Evolutionary conservation across 2,329 filamentous ascomycete genomes (phyloP).

Genomic region (Monilinia vaccinii-corymbosi): DNA sequence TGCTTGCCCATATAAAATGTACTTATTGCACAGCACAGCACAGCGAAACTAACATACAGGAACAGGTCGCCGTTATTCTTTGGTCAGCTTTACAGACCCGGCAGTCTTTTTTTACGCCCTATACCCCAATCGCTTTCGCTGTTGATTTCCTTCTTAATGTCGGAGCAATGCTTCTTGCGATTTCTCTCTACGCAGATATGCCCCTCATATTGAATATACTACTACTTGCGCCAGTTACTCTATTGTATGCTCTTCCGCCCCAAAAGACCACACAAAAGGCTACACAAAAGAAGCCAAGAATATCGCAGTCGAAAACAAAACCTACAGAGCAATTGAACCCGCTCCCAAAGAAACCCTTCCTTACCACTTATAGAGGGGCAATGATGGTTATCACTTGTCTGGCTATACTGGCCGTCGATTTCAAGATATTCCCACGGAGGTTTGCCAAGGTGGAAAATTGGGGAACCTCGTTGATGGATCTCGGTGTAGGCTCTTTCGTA

Average conservation of each 20-base stretch:
- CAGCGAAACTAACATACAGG: constrained; percentile 9
- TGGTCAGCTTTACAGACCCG: constrained; percentile 86
- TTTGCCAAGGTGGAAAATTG: constrained; percentile 99
- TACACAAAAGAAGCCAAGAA: constrained; percentile 40
- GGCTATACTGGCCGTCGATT: constrained; percentile 95
- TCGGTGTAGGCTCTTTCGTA: constrained; percentile 95
- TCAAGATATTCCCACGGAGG: constrained; percentile 80
- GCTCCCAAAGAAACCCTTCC: constrained; percentile 79
- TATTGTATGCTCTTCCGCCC: constrained; percentile 48
- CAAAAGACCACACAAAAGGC: constrained; percentile 11
- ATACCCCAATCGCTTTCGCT: constrained; percentile 56
- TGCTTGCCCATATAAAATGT: constrained; percentile 28
- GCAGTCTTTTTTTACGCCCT: constrained; percentile 73
- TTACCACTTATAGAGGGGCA: constrained; percentile 81
- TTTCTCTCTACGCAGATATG: constrained; percentile 70
- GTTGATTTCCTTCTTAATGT: constrained; percentile 87
- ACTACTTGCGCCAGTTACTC: constrained; percentile 56
- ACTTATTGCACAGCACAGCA: constrained; percentile 9
- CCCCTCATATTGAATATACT: constrained; percentile 68
- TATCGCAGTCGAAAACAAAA: constrained; percentile 35
- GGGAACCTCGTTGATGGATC: constrained; percentile 98
- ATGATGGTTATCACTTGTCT: constrained; percentile 89
- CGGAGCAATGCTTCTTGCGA: constrained; percentile 70
- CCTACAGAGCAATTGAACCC: constrained; percentile 33
- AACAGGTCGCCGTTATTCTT: constrained; percentile 67